Evolutionary conservation across 2,329 filamentous ascomycete species (phyloP).

Genomic region (Diaporthe batatas): DNA sequence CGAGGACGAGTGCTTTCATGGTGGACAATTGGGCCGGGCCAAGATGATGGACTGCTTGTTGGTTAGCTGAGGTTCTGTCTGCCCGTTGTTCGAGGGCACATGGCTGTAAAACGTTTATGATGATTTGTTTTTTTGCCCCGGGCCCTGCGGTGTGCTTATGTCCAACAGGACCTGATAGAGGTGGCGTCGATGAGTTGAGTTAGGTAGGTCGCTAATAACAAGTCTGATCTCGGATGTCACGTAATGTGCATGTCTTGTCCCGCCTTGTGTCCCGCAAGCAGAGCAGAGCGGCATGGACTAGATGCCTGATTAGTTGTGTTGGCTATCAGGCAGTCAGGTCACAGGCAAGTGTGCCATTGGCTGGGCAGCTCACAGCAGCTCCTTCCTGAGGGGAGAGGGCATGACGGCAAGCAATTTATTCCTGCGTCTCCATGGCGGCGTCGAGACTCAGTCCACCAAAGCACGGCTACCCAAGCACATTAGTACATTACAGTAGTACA

Average conservation of each 20-base stretch:
- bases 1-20: constrained; percentile 42
- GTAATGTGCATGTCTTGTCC: not conserved
- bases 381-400: not conserved
- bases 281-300: not conserved
- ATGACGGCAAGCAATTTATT: constrained; percentile 8
- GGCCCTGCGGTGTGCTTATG: not conserved
- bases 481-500: not conserved
- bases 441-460: not conserved
- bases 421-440: not conserved
- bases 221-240: not conserved
- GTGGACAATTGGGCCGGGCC: not conserved
- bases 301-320: constrained; percentile 16
- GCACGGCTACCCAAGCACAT: too few relatives aligned
- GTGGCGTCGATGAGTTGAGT: not conserved
- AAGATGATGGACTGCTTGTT: not conserved
- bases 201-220: too few relatives aligned
- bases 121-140: not conserved
- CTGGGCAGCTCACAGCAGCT: not conserved
- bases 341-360: constrained; percentile 9
- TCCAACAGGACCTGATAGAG: not conserved
- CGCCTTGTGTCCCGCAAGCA: not conserved
- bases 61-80: not conserved
- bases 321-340: constrained; percentile 6
- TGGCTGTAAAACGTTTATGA: not conserved
- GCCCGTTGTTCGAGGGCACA: not conserved